phyloP scores from a whole-genome alignment of 2,329 filamentous ascomycete species.

The Claviceps paspali region DNA sequence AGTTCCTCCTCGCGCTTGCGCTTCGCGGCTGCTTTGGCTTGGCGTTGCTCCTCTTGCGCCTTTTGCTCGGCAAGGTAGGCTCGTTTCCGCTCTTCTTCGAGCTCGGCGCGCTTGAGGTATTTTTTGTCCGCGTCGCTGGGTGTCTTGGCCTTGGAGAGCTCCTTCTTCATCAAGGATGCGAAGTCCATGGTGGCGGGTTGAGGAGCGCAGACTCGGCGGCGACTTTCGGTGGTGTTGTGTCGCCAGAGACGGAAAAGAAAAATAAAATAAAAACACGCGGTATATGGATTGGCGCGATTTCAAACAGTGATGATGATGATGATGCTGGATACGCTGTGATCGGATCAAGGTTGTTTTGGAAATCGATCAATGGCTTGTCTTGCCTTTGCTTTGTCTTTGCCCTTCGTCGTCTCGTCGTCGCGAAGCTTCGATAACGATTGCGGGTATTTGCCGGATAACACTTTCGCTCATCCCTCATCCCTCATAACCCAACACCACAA shows the following conservation, averaged over 20 bases:
- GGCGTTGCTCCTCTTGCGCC: constrained; percentile 54
- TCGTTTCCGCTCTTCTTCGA: constrained; percentile 67
- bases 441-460: constrained; percentile 15
- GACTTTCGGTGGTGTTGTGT: too few species aligned
- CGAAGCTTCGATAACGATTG: constrained; percentile 12
- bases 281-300: too few species aligned
- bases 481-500: too few species aligned
- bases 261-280: too few species aligned
- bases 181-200: constrained; percentile 69
- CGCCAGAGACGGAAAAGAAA: too few species aligned
- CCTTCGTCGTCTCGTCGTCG: too few species aligned
- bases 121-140: constrained; percentile 41
- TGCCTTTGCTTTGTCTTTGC: too few species aligned
- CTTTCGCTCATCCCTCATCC: neutral
- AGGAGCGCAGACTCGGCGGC: too few species aligned
- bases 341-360: too few species aligned
- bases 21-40: constrained; percentile 57
- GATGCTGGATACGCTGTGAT: too few species aligned
- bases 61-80: constrained; percentile 74
- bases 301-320: neutral
- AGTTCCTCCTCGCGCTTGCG: constrained; percentile 83
- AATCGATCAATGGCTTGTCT: too few species aligned
- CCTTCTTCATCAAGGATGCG: constrained; percentile 79
- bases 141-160: constrained; percentile 70
- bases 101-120: constrained; percentile 70